These are phyloP conservation scores for Trichoderma guizhouense DNA, from an alignment of 2,329 filamentous ascomycete species.

Conservation along the genomic window DNA sequence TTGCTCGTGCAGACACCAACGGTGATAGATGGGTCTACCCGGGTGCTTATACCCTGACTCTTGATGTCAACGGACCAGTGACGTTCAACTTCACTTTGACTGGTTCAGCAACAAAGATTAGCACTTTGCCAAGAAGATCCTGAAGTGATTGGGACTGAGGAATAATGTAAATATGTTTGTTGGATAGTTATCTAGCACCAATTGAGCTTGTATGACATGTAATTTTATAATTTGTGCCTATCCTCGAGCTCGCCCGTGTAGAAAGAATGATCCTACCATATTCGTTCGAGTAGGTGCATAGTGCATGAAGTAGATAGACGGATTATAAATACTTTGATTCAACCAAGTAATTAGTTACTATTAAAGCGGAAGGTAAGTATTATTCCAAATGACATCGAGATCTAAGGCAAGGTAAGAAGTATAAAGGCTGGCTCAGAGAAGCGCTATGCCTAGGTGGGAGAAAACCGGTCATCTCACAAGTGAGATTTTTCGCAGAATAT, in stretches of 20 bases:
- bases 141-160: neutral
- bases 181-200: neutral
- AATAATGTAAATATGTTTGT: neutral
- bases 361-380: neutral
- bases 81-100: constrained; percentile 17
- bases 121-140: constrained; percentile 3
- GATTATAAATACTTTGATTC: neutral
- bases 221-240: neutral
- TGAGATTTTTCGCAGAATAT: neutral
- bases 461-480: neutral
- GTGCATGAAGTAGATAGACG: neutral
- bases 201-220: neutral
- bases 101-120: constrained; percentile 13
- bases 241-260: neutral
- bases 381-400: neutral
- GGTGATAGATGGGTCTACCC: constrained; percentile 22
- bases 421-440: neutral
- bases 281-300: neutral
- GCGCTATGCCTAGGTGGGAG: neutral
- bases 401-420: neutral
- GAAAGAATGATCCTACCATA: neutral
- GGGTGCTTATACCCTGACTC: constrained; percentile 17
- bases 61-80: constrained; percentile 14
- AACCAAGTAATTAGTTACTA: neutral
- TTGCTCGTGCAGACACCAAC: constrained; percentile 18